phyloP scores from a whole-genome alignment of 2,329 filamentous ascomycete genomes.

The Colletotrichum echinochloae region DNA sequence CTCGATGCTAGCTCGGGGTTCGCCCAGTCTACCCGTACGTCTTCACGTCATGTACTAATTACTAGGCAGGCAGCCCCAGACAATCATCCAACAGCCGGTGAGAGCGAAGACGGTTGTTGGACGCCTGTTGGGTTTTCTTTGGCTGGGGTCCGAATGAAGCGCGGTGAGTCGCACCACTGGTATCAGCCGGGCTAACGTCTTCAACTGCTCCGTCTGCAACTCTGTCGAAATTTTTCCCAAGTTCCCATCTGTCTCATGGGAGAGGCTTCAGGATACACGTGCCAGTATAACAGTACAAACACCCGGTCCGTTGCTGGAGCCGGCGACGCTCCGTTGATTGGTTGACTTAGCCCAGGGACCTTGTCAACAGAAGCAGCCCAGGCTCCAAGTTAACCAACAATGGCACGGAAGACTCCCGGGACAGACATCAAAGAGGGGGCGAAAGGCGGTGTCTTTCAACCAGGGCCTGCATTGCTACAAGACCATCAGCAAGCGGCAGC shows the following conservation, averaged over 20 bases:
- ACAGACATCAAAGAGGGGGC: background rate
- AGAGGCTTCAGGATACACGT: background rate
- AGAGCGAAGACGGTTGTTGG: background rate
- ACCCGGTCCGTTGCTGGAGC: conserved; percentile 7
- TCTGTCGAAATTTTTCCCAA: background rate
- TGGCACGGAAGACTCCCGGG: conserved; percentile 4
- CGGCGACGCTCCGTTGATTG: conserved; percentile 1
- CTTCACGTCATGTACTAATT: conserved; percentile 4
- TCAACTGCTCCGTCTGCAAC: background rate
- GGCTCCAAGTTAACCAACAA: conserved; percentile 12
- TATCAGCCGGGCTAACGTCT: conserved; percentile 3
- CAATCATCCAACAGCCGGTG: background rate
- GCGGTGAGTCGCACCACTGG: conserved; percentile 29
- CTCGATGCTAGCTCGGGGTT: conserved; percentile 11
- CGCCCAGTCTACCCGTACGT: background rate
- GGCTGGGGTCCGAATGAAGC: conserved; percentile 15
- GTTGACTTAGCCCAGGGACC: conserved; percentile 3
- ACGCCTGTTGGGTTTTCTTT: background rate
- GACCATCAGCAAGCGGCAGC: conserved; percentile 13
- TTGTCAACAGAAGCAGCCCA: background rate
- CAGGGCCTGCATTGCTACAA: conserved; percentile 16
- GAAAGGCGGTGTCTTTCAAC: conserved; percentile 36
- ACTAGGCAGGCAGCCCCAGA: conserved; percentile 11
- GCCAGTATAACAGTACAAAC: background rate
- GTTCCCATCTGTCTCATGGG: background rate